Conservation (phyloP, 768 basidiomycete species). For the Russula lepida region DNA sequence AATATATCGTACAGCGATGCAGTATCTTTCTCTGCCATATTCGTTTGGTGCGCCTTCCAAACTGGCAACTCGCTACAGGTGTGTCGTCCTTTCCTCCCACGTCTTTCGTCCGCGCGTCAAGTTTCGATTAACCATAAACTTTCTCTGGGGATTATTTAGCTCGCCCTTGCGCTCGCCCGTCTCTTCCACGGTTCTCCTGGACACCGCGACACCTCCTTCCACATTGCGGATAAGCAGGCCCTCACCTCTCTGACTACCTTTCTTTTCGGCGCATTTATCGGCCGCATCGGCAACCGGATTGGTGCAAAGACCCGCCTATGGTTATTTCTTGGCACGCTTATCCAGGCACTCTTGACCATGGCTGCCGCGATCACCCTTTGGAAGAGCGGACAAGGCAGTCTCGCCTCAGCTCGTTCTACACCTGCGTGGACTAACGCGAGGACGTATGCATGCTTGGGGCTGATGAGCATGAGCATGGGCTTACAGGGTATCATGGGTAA, state of each 20-base stretch:
- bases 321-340: constrained; percentile 61
- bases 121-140: too few species aligned
- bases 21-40: constrained; percentile 69
- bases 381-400: constrained; percentile 51
- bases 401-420: constrained; percentile 45
- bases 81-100: constrained; percentile 12
- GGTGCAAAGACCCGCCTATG: constrained; percentile 67
- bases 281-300: constrained; percentile 76
- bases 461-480: constrained; percentile 74
- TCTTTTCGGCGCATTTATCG: constrained; percentile 66
- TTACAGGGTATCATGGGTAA: constrained; percentile 84
- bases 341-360: constrained; percentile 74
- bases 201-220: constrained; percentile 53
- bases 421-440: constrained; percentile 64
- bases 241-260: constrained; percentile 74
- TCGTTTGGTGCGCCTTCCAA: constrained; percentile 82
- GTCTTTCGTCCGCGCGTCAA: background rate
- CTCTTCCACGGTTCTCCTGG: constrained; percentile 50
- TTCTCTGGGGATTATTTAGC: constrained; percentile 31
- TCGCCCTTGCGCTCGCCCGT: constrained; percentile 72
- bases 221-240: constrained; percentile 77
- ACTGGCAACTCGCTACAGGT: constrained; percentile 72
- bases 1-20: constrained; percentile 41
- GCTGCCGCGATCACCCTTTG: constrained; percentile 60
- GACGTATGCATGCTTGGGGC: constrained; percentile 64